Conservation (phyloP, 805 yeast species). For the Groenewaldozyma tartarivorans region DNA sequence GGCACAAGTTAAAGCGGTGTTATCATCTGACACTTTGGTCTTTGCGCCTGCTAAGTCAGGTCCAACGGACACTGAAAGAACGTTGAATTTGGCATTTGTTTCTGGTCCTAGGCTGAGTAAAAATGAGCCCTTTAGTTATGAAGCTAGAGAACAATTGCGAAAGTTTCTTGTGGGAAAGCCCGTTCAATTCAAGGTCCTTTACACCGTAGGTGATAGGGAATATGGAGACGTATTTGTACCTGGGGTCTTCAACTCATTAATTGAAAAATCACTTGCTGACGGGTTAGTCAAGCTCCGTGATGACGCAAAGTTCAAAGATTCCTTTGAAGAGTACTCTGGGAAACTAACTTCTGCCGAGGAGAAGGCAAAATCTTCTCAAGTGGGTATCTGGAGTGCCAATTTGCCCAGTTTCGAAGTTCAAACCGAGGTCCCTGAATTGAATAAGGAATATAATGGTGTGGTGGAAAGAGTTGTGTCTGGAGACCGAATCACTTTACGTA, state of each 20-base stretch:
- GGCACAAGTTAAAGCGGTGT: constrained; percentile 64
- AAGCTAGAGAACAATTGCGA: constrained; percentile 54
- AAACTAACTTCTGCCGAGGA: constrained; percentile 27
- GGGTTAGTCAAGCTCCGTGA: constrained; percentile 60
- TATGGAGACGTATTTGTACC: constrained; percentile 67
- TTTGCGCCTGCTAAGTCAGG: constrained; percentile 38
- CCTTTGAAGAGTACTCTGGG: constrained; percentile 34
- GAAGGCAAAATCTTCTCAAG: constrained; percentile 39
- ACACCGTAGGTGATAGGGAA: constrained; percentile 44
- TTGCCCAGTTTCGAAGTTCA: constrained; percentile 12
- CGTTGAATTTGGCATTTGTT: constrained; percentile 55
- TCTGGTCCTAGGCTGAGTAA: constrained; percentile 43
- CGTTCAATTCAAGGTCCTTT: constrained; percentile 48
- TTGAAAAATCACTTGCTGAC: constrained; percentile 43
- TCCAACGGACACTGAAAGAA: constrained; percentile 41
- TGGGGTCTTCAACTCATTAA: constrained; percentile 47
- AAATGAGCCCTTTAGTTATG: constrained; percentile 39
- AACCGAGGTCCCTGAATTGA: constrained; percentile 16
- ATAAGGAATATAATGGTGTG: constrained; percentile 41
- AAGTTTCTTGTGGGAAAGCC: constrained; percentile 53
- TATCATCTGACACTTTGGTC: constrained; percentile 63
- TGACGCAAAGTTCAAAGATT: constrained; percentile 32
- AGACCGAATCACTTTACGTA: constrained; percentile 60
- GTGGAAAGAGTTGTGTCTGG: constrained; percentile 74
- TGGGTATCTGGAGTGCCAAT: constrained; percentile 46